Conservation (phyloP, 306 rosid species). For the Prunus davidiana region DNA sequence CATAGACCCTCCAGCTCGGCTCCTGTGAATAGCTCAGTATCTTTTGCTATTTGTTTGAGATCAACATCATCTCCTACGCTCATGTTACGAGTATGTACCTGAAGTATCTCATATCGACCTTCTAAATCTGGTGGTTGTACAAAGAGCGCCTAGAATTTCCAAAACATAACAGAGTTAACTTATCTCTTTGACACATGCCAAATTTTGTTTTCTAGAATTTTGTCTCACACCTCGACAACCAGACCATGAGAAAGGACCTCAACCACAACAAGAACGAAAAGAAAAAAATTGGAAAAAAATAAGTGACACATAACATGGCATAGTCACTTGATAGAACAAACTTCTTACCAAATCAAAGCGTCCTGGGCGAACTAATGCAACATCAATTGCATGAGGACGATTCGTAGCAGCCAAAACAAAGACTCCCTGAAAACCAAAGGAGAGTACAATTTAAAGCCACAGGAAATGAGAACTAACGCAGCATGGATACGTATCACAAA, state of each 20-base stretch:
- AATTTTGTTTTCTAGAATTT: neutral
- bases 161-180: neutral
- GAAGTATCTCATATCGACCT: conserved; percentile 72
- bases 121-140: conserved; percentile 92
- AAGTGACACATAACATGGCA: neutral
- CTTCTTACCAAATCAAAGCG: conserved; percentile 75
- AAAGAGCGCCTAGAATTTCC: conserved; percentile 64
- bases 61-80: conserved; percentile 52
- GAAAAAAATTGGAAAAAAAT: neutral
- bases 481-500: conserved; percentile 12
- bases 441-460: neutral
- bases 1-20: conserved; percentile 87
- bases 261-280: too few relatives aligned
- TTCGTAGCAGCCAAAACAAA: conserved; percentile 96
- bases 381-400: conserved; percentile 86
- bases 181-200: neutral
- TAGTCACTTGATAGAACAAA: neutral
- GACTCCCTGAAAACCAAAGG: conserved; percentile 57
- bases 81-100: conserved; percentile 72
- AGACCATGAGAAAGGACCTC: neutral
- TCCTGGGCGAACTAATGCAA: conserved; percentile 93
- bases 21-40: conserved; percentile 83
- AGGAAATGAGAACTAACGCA: conserved; percentile 10
- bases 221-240: neutral
- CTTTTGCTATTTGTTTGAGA: conserved; percentile 64